These are phyloP conservation scores for Cucurbita pepo DNA, from an alignment of 306 rosid genomes.

Conservation along the genomic window DNA sequence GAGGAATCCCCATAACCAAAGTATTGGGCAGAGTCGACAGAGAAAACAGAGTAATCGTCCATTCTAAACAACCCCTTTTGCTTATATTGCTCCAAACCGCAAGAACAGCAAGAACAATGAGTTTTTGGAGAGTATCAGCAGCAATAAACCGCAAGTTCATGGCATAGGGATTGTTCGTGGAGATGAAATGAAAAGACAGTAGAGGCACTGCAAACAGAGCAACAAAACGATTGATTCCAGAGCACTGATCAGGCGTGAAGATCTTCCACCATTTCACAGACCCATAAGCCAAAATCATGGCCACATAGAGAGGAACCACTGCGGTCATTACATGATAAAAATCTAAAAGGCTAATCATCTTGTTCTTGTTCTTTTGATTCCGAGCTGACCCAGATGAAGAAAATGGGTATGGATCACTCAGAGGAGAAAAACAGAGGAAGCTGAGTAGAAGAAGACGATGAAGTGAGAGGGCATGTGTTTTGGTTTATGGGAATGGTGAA, in stretches of 20 bases:
- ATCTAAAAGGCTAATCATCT: constrained; percentile 54
- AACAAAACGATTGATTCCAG: constrained; percentile 80
- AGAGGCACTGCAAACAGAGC: constrained; percentile 88
- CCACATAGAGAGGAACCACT: constrained; percentile 84
- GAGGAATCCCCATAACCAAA: constrained; percentile 79
- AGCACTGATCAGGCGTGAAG: constrained; percentile 81
- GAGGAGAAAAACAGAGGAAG: background rate
- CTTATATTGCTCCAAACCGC: constrained; percentile 37
- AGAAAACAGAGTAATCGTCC: constrained; percentile 81
- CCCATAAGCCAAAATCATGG: constrained; percentile 81
- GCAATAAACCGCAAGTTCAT: constrained; percentile 75
- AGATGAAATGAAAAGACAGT: constrained; percentile 78
- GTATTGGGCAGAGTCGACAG: constrained; percentile 81
- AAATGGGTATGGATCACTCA: background rate
- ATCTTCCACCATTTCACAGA: constrained; percentile 97
- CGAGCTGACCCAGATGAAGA: background rate
- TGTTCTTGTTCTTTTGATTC: background rate
- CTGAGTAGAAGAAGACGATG: constrained; percentile 5
- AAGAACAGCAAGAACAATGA: constrained; percentile 46
- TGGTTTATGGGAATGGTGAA: constrained; percentile 7
- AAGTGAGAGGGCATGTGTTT: constrained; percentile 5
- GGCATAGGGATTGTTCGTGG: constrained; percentile 60
- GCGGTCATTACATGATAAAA: constrained; percentile 94
- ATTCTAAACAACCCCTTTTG: constrained; percentile 68
- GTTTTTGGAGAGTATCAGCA: constrained; percentile 77